Base-by-base conservation (phyloP, 75 land plant species). In the Picea glauca region DNA sequence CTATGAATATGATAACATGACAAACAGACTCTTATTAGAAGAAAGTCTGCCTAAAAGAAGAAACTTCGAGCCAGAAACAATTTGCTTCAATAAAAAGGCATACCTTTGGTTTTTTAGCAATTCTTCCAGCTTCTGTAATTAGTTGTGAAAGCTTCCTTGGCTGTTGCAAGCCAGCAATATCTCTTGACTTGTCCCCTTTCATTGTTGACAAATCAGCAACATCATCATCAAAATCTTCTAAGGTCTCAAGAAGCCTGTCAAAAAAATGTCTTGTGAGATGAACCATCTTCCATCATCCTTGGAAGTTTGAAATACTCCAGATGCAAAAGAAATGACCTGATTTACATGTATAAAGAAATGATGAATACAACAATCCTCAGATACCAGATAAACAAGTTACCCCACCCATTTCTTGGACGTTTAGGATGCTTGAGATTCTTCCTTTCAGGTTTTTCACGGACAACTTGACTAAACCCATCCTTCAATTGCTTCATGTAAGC, bases 161-260 rank as follows among this genome's bases (percentile, higher is more conserved):
- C 12, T 72, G 81, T 50, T 66, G 23, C 59, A 74, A 62, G 56
- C 68, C 60, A 30, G 58, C 76, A 67, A 32, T 60, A 72, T 77
- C 72, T 62, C 63, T 62, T 30, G 60, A 58, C 11, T 4, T 46
- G n/a, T 65, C 80, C 8, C 59, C 62, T 56, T 61, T 70, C 58
- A 73, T 31, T 31, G 20, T 76, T 18, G 72, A 77, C 62, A 80
- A 61, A 58, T 83, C 81, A 64, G 74, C 83, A 60, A 81, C 82
- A 33, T 93, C 96, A 79, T 95, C 98, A 73, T 88, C 92, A 85
- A 91, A 95, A 85, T 95, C 94, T 78, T 93, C 87, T 17, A 86
- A 73, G 73, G 87, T 84, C 46, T 85, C 89, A 64, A 87, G 84
- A 58, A 81, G 75, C 77, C 96, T 95, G 90, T 26, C 26, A 17